Evolutionary conservation across 495 filamentous ascomycete species (phyloP), one percentile per base, ranked within the genome.

Genomic region (Lophiostoma macrostomum): DNA sequence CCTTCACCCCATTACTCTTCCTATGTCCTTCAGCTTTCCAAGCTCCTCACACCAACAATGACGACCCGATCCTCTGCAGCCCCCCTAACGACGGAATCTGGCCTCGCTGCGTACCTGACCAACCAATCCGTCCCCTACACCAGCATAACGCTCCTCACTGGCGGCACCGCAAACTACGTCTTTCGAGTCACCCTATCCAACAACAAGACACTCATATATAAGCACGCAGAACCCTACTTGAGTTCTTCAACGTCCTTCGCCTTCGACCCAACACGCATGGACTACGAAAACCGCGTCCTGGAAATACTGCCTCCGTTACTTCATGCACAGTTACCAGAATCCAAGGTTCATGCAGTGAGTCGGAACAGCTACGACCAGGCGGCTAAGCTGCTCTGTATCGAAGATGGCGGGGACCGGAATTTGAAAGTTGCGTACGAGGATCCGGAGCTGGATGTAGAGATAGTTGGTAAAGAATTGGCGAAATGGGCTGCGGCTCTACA

Each of bases 141-240:
- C 8, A 5, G 14, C 14, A 22, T 61, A 16, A 47, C 31, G 12
- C 50, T 52, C 25, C 58, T 71, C 14, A 55, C 47, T 2, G 68
- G 67, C 27, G 69, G 69, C 13, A 64, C 36, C 36, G 66, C 60
- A 16, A 72, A 72, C 49, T 68, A 58, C 50, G 60, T 67, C 37
- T 72, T 45, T 45, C 68, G 68, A 24, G 28, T 65, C 14, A 53
- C 19, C 13, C 44, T 39, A 5, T n/a, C 27, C 14, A 8, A 48
- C 19, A 58, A 41, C 40, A 25, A n/a, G 12, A 42, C 53, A 12
- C 28, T 51, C 24, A 66, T 71, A 40, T 54, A 69, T 34, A 71
- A 72, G 36, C 69, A 72, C 47, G 67, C 66, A 39, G 66, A 62
- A 22, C 63, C 68, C 8, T 69, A 64, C 44, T 35, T 71, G 19